Evolutionary conservation across 2,329 filamentous ascomycete genomes (phyloP).

Genomic region (Trichoderma afroharzianum): DNA sequence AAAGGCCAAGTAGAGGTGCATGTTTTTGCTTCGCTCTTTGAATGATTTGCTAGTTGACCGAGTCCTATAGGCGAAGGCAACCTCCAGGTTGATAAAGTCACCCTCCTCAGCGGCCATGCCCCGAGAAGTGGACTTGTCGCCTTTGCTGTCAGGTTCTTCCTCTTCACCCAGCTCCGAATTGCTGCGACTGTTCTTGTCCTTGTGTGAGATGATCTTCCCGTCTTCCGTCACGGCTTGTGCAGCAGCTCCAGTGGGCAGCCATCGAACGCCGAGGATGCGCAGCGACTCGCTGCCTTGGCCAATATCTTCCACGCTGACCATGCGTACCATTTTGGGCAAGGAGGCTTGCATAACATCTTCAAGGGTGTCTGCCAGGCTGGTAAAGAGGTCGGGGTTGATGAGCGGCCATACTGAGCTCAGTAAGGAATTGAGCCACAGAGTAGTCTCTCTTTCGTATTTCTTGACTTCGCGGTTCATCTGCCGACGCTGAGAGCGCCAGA

Average conservation of each 20-base stretch:
- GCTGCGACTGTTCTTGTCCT: constrained; percentile 29
- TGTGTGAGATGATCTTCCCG: constrained; percentile 47
- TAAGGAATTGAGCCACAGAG: constrained; percentile 69
- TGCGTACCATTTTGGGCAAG: constrained; percentile 63
- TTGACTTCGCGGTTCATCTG: constrained; percentile 43
- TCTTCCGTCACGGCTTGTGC: constrained; percentile 56
- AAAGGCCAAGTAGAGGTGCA: constrained; percentile 67
- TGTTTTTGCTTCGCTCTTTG: constrained; percentile 63
- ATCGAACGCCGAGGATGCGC: constrained; percentile 66
- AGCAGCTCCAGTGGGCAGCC: constrained; percentile 69
- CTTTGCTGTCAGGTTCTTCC: constrained; percentile 32
- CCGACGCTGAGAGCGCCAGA: constrained; percentile 62
- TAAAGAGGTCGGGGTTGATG: constrained; percentile 71
- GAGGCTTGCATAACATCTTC: constrained; percentile 81
- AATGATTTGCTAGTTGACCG: constrained; percentile 58
- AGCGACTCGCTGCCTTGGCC: constrained; percentile 70
- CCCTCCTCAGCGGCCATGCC: constrained; percentile 75
- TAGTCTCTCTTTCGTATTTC: constrained; percentile 56
- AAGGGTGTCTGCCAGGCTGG: constrained; percentile 63
- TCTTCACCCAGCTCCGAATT: constrained; percentile 24
- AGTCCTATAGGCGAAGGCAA: constrained; percentile 70
- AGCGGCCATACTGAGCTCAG: constrained; percentile 68
- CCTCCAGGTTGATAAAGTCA: constrained; percentile 73
- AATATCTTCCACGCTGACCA: constrained; percentile 73
- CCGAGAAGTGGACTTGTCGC: constrained; percentile 39